Evolutionary conservation across 2,329 filamentous ascomycete species (phyloP).

Genomic region (Herpomyces periplanetae): DNA sequence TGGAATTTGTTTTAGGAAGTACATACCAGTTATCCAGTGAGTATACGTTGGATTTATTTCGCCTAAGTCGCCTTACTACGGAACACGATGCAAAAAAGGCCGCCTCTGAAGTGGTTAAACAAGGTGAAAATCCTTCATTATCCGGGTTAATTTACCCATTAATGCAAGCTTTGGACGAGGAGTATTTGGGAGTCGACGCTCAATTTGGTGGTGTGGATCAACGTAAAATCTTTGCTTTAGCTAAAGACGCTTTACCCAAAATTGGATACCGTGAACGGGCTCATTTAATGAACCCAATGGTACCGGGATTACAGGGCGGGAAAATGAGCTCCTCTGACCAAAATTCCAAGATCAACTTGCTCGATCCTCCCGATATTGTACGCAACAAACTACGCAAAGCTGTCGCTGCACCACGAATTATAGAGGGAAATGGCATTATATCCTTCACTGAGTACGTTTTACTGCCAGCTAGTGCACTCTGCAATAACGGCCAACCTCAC

Average conservation of each 20-base stretch:
- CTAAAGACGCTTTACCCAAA: slow-evolving; percentile 46
- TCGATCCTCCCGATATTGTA: slow-evolving; percentile 34
- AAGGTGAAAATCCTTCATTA: slow-evolving; percentile 32
- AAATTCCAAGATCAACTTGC: slow-evolving; percentile 69
- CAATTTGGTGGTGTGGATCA: slow-evolving; percentile 63
- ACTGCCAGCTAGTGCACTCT: slow-evolving; percentile 30
- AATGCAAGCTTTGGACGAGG: slow-evolving; percentile 64
- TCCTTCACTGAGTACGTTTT: slow-evolving; percentile 59
- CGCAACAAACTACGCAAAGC: slow-evolving; percentile 59
- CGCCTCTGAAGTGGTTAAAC: slow-evolving; percentile 75
- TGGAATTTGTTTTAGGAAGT: slow-evolving; percentile 50
- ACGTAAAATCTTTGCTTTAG: slow-evolving; percentile 52
- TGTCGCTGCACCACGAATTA: slow-evolving; percentile 27
- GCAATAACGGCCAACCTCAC: slow-evolving; percentile 12
- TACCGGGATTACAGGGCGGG: slow-evolving; percentile 37
- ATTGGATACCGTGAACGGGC: slow-evolving; percentile 42
- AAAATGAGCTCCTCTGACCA: slow-evolving; percentile 36
- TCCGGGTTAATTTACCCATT: slow-evolving; percentile 42
- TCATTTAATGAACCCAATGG: slow-evolving; percentile 51
- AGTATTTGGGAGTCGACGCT: slow-evolving; percentile 49
- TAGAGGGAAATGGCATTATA: slow-evolving; percentile 54
- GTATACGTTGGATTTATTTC: slow-evolving; percentile 65
- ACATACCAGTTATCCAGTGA: slow-evolving; percentile 26
- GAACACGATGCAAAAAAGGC: slow-evolving; percentile 60
- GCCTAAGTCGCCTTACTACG: slow-evolving; percentile 24